Evolutionary conservation across 495 filamentous ascomycete species (phyloP), one percentile per base, ranked within the genome.

Genomic region (Trichoderma parareesei): DNA sequence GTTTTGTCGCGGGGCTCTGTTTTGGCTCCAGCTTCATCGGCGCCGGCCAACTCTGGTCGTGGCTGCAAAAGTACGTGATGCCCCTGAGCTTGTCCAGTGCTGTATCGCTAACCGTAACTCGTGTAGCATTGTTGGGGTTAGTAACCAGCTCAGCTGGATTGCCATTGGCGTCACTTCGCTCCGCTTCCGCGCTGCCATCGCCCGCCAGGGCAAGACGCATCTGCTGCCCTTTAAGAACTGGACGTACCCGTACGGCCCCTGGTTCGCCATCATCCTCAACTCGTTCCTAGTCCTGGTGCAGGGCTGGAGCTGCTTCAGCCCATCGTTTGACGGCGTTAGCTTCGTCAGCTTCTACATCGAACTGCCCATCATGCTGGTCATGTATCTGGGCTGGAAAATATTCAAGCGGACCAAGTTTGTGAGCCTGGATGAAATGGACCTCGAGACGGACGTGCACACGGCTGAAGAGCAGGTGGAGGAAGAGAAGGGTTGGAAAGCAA

Each of bases 381-480:
- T 81, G 35, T 82, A 78, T 67, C 14, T 81, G 2, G 67, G 68
- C 62, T 80, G 78, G 76, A 82, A 81, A 68, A 14, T 77, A 43
- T 76, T 70, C 65, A 88, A 87, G 4, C 85, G 90, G 20, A 81
- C 89, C 64, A 84, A 91, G 62, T 90, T 91, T 43, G 60, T 61
- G 38, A 9, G 2, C 0, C 70, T 76, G 0, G 57, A 69, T 35
- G 76, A 78, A 20, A 72, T 79, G 37, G 76, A 79, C 44, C 75
- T 79, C 8, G 69, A 60, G 60, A 72, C 68, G 11, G 75, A 73
- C 14, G 65, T 70, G 40, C 73, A 74, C 11, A 68, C 53, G 11
- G 53, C 53, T 4, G 53, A 57, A 37, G 53, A 57, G 53, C 53
- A 57, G 11, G 53, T 37, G 9, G 53, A 37, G 33, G 53, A 57